Conservation (phyloP, 371 early-diverging fungal genomes). For the Syncephalastrum contaminatum region DNA sequence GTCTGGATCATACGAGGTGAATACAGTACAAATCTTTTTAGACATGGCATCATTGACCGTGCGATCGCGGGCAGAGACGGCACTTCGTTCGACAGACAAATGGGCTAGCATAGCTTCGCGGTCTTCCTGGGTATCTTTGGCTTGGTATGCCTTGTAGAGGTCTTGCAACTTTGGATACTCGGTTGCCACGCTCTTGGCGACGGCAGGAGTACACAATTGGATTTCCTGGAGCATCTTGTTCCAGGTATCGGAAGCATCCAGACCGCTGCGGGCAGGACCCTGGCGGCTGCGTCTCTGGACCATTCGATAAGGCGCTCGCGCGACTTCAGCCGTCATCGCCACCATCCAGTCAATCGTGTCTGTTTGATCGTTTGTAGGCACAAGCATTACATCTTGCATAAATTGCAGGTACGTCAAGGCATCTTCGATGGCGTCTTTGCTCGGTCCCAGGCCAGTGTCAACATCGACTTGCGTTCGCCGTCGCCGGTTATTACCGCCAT, state of each 20-base stretch:
- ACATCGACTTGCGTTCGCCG: constrained; percentile 3
- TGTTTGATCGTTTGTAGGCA: constrained; percentile 43
- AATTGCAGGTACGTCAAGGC: constrained; percentile 41
- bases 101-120: constrained; percentile 49
- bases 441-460: constrained; percentile 15
- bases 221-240: constrained; percentile 66
- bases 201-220: constrained; percentile 54
- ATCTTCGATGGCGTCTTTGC: constrained; percentile 34
- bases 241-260: constrained; percentile 58
- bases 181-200: constrained; percentile 55
- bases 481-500: constrained; percentile 5
- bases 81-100: constrained; percentile 30
- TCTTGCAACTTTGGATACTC: constrained; percentile 57
- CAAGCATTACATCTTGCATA: constrained; percentile 43
- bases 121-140: constrained; percentile 8
- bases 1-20: constrained; percentile 51
- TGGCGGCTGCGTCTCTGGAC: constrained; percentile 4
- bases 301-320: constrained; percentile 17
- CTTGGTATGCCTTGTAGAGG: constrained; percentile 54
- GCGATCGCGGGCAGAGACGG: constrained; percentile 26
- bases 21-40: constrained; percentile 53
- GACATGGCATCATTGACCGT: constrained; percentile 51
- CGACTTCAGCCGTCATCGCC: constrained; percentile 63
- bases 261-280: constrained; percentile 33
- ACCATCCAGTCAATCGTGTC: constrained; percentile 55